Base-by-base conservation (phyloP, 164 flowering plant genomes). In the Kingdonia uniflora region DNA sequence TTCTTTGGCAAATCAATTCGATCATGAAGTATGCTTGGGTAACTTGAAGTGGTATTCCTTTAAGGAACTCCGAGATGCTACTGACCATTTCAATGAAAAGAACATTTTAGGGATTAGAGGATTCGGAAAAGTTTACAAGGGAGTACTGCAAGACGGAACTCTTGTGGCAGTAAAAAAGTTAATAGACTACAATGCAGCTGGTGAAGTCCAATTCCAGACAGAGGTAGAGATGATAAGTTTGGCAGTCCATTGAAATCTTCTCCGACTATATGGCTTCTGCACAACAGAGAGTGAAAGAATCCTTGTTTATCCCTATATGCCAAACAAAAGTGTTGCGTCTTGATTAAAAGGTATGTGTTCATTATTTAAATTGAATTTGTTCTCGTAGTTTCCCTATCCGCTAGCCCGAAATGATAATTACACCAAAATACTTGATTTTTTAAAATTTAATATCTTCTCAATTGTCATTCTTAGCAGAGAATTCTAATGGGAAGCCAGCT, bases 211-310 rank as follows among this genome's bases (percentile, higher is more conserved):
- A 54, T 86, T 86, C 65, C 95, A 86, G 68, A 86, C 91, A 42
- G 95, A 86, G 72, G 86, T 86, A 16, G 84, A 83, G 74, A 66
- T 76, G 67, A 86, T 86, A 65, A 80, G 95, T 61, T 61, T 83
- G 58, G 95, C 95, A 21, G 72, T 86, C n/a, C 95, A 86, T 63
- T 80, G 95, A 20, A 83, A 83, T 75, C 88, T 86, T 48, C 84
- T 86, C 21, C 74, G 77, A 52, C 88, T 83, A 14, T 74, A 65
- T 64, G 95, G 95, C 0, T 86, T 86, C 52, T 86, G 95, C 70
- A 52, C 73, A 6, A 83, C 82, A 35, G 80, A 80, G 59, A 80
- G 54, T 47, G 95, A 86, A 53, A 42, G 91, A 44, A 74, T 86
- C 48, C 84, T 86, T 53, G 84, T 86, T 47, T 86, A 86, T 61